These are phyloP conservation scores for Endocalyx cinctus DNA, from an alignment of 2,329 filamentous ascomycete species.

Conservation along the genomic window DNA sequence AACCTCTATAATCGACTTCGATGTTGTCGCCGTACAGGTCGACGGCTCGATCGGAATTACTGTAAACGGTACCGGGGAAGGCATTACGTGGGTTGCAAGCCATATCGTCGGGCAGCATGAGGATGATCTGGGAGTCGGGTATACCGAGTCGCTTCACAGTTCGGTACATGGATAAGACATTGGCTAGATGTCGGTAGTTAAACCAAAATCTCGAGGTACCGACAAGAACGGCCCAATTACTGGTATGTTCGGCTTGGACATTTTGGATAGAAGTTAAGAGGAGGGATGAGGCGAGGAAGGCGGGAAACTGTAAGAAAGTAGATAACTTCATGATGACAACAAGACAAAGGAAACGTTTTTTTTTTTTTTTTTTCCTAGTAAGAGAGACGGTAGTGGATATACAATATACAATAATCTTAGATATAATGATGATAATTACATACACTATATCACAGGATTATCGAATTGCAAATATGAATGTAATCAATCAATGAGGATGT, in stretches of 20 bases:
- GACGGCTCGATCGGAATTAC: conserved; percentile 91
- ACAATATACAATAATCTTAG: too few relatives aligned
- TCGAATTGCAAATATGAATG: too few relatives aligned
- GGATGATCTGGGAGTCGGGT: conserved; percentile 96
- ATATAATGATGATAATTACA: too few relatives aligned
- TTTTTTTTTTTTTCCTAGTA: too few relatives aligned
- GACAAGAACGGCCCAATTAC: conserved; percentile 99
- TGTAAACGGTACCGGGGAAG: conserved; percentile 96
- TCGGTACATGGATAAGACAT: conserved; percentile 94
- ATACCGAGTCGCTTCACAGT: conserved; percentile 98
- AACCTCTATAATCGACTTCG: conserved; percentile 96
- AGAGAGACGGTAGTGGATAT: too few relatives aligned
- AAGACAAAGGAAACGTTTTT: too few relatives aligned
- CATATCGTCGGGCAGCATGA: conserved; percentile 99
- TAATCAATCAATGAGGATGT: too few relatives aligned
- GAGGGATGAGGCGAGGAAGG: conserved; percentile 43
- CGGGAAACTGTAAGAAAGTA: conserved; percentile 38
- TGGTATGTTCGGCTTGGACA: conserved; percentile 73
- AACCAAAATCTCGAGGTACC: conserved; percentile 99
- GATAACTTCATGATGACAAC: conserved; percentile 49
- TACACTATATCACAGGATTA: too few relatives aligned
- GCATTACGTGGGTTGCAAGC: conserved; percentile 98
- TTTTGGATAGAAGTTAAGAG: conserved; percentile 36
- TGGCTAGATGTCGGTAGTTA: conserved; percentile 98
- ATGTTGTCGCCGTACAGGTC: conserved; percentile 98